Conservation (phyloP, 2,329 filamentous ascomycete genomes). For the Fonsecaea multimorphosa region DNA sequence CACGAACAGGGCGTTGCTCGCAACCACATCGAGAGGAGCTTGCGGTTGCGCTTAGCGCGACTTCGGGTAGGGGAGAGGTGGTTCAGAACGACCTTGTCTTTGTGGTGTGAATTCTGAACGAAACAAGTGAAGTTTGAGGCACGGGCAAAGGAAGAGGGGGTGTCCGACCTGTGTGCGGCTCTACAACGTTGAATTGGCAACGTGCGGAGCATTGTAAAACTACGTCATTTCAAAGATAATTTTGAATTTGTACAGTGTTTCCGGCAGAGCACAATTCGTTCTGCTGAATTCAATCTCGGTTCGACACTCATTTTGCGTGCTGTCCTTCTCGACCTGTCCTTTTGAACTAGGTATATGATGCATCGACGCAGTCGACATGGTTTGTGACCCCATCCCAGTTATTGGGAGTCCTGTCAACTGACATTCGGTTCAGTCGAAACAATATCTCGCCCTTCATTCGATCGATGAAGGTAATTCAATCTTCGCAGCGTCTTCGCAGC, state of each 20-base stretch:
- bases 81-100: background rate
- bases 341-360: background rate
- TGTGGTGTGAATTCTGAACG: background rate
- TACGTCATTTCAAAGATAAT: conserved; percentile 31
- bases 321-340: background rate
- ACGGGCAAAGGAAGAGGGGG: background rate
- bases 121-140: background rate
- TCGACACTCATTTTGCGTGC: background rate
- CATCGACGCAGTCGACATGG: conserved; percentile 25
- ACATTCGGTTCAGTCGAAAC: conserved; percentile 75
- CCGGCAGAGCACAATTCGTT: background rate
- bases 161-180: background rate
- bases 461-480: conserved; percentile 74
- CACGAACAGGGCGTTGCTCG: background rate
- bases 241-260: background rate
- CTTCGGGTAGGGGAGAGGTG: background rate
- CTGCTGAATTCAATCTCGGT: background rate
- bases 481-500: conserved; percentile 31
- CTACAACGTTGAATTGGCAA: background rate
- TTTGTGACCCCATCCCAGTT: background rate
- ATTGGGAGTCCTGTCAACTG: conserved; percentile 18
- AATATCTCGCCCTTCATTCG: conserved; percentile 93
- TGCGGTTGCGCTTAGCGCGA: background rate
- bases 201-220: conserved; percentile 12
- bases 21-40: background rate